These are phyloP conservation scores for Fusarium falciforme DNA, from an alignment of 2,329 filamentous ascomycete species.

Conservation along the genomic window DNA sequence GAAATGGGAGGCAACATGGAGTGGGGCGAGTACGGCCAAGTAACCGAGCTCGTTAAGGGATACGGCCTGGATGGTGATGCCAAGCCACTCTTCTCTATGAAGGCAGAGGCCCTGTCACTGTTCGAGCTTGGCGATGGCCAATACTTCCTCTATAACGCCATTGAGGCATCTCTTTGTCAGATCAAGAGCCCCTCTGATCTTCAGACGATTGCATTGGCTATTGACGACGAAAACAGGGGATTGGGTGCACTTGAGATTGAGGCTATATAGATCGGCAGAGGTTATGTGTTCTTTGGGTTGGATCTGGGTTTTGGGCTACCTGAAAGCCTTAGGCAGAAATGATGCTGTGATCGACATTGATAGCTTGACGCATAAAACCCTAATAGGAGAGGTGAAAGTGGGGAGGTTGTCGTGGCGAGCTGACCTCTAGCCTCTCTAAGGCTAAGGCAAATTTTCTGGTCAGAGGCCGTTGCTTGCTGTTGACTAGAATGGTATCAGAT, in stretches of 20 bases:
- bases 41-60: neutral
- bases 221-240: neutral
- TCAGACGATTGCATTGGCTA: neutral
- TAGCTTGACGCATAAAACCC: neutral
- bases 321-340: neutral
- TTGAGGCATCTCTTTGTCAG: neutral
- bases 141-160: neutral
- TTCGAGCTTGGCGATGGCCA: neutral
- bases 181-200: neutral
- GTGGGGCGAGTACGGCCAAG: neutral
- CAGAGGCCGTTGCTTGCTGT: no score
- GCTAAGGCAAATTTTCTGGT: no score
- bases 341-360: neutral
- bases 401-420: no score
- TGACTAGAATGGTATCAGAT: no score
- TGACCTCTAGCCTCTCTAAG: no score
- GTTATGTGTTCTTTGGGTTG: neutral
- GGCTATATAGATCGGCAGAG: neutral
- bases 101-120: neutral
- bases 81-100: neutral
- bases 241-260: neutral
- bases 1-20: neutral
- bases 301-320: neutral
- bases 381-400: no score
- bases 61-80: neutral